Evolutionary conservation across 805 yeast species (phyloP).

Genomic region (Ogataea paradorogensis): DNA sequence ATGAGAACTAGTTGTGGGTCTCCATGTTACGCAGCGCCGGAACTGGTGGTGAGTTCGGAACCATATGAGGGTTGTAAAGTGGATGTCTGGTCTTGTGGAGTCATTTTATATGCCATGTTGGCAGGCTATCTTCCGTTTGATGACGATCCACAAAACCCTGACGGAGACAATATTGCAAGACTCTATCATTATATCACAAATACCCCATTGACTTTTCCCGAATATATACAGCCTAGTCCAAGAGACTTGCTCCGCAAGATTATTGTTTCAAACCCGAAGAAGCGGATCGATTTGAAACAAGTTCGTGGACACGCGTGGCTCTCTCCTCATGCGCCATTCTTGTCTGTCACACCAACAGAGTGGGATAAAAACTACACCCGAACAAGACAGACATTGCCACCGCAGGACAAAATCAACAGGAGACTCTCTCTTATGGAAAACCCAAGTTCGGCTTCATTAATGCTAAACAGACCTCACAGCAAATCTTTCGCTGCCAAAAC

Average conservation of each 20-base stretch:
- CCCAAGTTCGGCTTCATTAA: slow-evolving; percentile 39
- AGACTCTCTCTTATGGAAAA: slow-evolving; percentile 45
- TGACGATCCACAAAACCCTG: slow-evolving; percentile 95
- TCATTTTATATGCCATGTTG: slow-evolving; percentile 91
- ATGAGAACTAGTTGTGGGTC: slow-evolving; percentile 97
- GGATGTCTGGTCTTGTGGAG: slow-evolving; percentile 97
- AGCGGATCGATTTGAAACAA: slow-evolving; percentile 64
- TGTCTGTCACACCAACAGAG: slow-evolving; percentile 81
- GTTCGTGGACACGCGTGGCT: slow-evolving; percentile 87
- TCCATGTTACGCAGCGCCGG: slow-evolving; percentile 99
- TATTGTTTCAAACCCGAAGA: slow-evolving; percentile 78
- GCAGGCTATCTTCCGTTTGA: slow-evolving; percentile 97
- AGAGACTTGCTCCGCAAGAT: slow-evolving; percentile 85
- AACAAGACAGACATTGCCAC: slow-evolving; percentile 28
- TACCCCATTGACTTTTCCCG: slow-evolving; percentile 93
- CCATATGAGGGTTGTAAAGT: slow-evolving; percentile 92
- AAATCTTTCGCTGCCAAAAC: slow-evolving; percentile 41
- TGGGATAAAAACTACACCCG: slow-evolving; percentile 72
- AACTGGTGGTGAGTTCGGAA: slow-evolving; percentile 79
- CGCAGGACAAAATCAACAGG: slow-evolving; percentile 29
- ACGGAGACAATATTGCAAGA: slow-evolving; percentile 89
- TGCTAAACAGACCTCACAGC: slow-evolving; percentile 33
- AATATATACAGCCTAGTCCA: slow-evolving; percentile 84
- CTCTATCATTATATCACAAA: slow-evolving; percentile 88
- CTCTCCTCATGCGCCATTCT: slow-evolving; percentile 74